Evolutionary conservation across 2,329 filamentous ascomycete species (phyloP).

Genomic region (Colletotrichum abscissum): DNA sequence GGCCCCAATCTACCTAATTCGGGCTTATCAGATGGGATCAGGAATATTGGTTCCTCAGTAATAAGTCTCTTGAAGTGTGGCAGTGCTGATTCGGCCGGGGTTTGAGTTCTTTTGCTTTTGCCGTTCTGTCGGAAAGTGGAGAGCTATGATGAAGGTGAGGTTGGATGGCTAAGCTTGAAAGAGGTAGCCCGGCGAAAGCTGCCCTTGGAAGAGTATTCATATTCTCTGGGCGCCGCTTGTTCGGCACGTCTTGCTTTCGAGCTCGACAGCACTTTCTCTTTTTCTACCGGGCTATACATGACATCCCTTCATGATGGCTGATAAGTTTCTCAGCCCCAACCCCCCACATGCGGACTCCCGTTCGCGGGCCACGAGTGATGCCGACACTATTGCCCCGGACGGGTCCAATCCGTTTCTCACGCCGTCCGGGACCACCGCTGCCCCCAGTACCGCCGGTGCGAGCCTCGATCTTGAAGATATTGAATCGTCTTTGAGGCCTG

Average conservation of each 20-base stretch:
- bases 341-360: slow-evolving; percentile 20
- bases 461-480: slow-evolving; percentile 38
- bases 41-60: slow-evolving; percentile 10
- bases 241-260: slow-evolving; percentile 32
- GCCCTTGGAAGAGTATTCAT: slow-evolving; percentile 23
- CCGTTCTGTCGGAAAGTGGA: slow-evolving; percentile 14
- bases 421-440: slow-evolving; percentile 30
- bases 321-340: slow-evolving; percentile 27
- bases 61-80: slow-evolving; percentile 18
- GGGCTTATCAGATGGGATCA: slow-evolving; percentile 28
- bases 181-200: slow-evolving; percentile 20
- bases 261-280: slow-evolving; percentile 29
- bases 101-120: not conserved
- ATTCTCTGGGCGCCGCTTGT: slow-evolving; percentile 24
- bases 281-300: slow-evolving; percentile 5
- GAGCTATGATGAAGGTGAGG: slow-evolving; percentile 18
- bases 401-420: slow-evolving; percentile 39
- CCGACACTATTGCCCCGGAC: slow-evolving; percentile 29
- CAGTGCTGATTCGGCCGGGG: slow-evolving; percentile 19
- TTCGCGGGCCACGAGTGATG: slow-evolving; percentile 31
- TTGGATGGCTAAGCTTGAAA: not conserved
- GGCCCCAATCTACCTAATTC: slow-evolving; percentile 5
- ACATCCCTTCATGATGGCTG: slow-evolving; percentile 20
- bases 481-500: slow-evolving; percentile 70
- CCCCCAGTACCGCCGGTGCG: slow-evolving; percentile 22